Evolutionary conservation across 192 early-diverging fungal species (phyloP).

Genomic region (Coemansia sp.): DNA sequence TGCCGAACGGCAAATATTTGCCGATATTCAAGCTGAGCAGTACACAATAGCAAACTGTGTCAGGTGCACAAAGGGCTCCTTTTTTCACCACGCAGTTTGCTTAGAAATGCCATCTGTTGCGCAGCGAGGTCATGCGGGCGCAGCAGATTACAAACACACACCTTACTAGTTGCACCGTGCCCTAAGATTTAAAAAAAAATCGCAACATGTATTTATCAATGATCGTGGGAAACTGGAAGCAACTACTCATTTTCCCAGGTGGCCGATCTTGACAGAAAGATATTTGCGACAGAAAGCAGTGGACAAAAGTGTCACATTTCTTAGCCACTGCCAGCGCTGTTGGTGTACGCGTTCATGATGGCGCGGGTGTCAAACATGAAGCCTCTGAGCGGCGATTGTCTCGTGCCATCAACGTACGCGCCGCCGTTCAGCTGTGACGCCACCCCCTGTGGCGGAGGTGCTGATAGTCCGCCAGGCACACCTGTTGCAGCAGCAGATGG

Average conservation of each 20-base stretch:
- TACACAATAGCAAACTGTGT: not conserved
- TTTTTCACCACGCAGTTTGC: not conserved
- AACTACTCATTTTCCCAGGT: not conserved
- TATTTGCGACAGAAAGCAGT: not conserved
- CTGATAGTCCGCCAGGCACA: not conserved
- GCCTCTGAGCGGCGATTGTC: constrained; percentile 14
- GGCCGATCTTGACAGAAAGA: not conserved
- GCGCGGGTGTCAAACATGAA: constrained; percentile 40
- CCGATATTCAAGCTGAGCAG: not conserved
- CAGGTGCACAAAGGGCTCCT: not conserved
- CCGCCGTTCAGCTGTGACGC: constrained; percentile 3
- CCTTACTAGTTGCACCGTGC: not conserved
- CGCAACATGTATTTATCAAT: not conserved
- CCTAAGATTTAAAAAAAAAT: not conserved
- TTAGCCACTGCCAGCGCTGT: constrained; percentile 11
- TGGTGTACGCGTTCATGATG: constrained; percentile 43
- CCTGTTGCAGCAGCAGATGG: not conserved
- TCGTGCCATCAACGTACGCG: constrained; percentile 7
- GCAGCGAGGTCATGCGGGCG: not conserved
- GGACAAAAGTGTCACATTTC: not conserved
- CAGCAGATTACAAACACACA: constrained; percentile 2
- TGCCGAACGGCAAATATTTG: constrained; percentile 1
- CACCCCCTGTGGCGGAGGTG: not conserved
- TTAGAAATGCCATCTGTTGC: constrained; percentile 2
- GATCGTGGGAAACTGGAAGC: constrained; percentile 7